These are phyloP conservation scores for Botryotinia globosa DNA, from an alignment of 2,329 filamentous ascomycete genomes.

Conservation along the genomic window DNA sequence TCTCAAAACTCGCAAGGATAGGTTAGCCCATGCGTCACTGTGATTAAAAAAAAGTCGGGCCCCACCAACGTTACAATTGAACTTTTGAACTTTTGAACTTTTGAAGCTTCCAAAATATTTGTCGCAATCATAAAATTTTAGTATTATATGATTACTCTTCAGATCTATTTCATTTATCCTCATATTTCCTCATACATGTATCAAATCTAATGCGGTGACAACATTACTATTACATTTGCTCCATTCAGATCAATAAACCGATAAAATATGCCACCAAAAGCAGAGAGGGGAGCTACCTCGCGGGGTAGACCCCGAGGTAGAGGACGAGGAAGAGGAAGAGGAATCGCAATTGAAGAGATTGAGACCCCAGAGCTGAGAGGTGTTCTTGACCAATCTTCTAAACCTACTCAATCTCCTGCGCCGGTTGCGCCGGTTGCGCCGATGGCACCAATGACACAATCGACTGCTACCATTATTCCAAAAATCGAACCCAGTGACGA, in stretches of 20 bases:
- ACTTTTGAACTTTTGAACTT: slow-evolving; percentile 3
- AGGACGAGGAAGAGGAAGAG: slow-evolving; percentile 32
- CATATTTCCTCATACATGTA: neutral
- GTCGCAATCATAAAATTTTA: slow-evolving; percentile 7
- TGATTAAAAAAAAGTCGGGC: neutral
- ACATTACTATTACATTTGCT: neutral
- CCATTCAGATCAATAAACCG: neutral
- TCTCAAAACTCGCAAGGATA: neutral
- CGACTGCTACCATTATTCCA: slow-evolving; percentile 7
- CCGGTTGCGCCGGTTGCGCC: slow-evolving; percentile 1
- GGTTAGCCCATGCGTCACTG: neutral
- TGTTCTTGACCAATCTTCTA: neutral
- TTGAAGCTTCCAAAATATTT: slow-evolving; percentile 12
- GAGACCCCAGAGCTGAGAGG: slow-evolving; percentile 14
- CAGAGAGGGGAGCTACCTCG: slow-evolving; percentile 24
- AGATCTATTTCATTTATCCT: neutral
- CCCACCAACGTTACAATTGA: slow-evolving; percentile 1
- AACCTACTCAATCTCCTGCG: neutral
- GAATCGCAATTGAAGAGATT: slow-evolving; percentile 15
- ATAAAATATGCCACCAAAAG: slow-evolving; percentile 34
- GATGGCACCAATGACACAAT: neutral
- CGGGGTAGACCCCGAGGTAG: slow-evolving; percentile 24
- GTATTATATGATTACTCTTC: neutral
- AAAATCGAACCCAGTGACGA: slow-evolving; percentile 25
- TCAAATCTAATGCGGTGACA: neutral